phyloP scores from a whole-genome alignment of 176 grass and related monocot species.

The Poa annua region DNA sequence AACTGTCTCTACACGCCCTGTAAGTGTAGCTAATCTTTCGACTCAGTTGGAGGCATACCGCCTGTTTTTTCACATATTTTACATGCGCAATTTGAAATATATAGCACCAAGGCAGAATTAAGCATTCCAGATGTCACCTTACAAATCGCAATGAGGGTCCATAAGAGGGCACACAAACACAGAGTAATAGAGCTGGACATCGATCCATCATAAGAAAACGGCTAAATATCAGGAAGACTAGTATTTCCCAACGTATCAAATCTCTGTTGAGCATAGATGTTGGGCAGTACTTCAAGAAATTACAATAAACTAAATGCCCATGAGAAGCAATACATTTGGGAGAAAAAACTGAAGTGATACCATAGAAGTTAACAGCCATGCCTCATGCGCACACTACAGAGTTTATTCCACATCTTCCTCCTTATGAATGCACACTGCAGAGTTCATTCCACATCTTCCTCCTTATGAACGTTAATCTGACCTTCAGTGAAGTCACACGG shows the following conservation, averaged over 20 bases:
- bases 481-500: constrained; percentile 65
- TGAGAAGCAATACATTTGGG: neutral
- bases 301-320: neutral
- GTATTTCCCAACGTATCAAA: neutral
- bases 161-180: neutral
- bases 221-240: neutral
- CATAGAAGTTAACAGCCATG: neutral
- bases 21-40: neutral
- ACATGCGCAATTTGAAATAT: neutral
- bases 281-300: neutral
- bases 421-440: constrained; percentile 23
- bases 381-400: neutral
- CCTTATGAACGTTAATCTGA: constrained; percentile 50
- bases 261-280: neutral
- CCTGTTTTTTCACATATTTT: neutral
- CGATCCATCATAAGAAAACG: neutral
- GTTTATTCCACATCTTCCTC: constrained; percentile 59
- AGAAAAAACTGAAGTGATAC: neutral
- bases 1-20: neutral
- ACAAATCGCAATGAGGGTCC: neutral
- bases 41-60: neutral
- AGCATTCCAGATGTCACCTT: neutral
- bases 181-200: neutral
- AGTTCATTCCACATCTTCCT: constrained; percentile 56
- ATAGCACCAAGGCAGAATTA: neutral